Evolutionary conservation across 169 alveolate species (phyloP).

Genomic region (Amoebophrya sp.): DNA sequence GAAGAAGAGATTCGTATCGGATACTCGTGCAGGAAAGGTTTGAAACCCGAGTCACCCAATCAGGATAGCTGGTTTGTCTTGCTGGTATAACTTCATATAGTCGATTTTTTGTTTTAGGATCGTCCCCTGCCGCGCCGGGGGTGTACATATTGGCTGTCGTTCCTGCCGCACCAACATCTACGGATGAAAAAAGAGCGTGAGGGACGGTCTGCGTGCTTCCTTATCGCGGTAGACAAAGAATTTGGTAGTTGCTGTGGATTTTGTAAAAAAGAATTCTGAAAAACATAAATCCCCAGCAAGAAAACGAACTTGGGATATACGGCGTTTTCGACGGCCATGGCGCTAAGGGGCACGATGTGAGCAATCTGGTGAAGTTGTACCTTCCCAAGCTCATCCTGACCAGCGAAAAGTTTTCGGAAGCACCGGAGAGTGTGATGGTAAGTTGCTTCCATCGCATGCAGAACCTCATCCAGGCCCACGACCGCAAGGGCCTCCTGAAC

Average conservation of each 20-base stretch:
- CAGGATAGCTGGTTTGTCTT: conserved; percentile 61
- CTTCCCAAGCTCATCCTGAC: conserved; percentile 50
- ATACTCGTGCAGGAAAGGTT: conserved; percentile 65
- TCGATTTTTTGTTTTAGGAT: too few relatives aligned
- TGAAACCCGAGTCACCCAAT: conserved; percentile 66
- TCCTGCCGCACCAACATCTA: too few relatives aligned
- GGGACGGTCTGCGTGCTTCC: too few relatives aligned
- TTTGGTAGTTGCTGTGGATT: too few relatives aligned
- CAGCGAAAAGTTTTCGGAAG: background rate
- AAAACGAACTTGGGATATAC: conserved; percentile 40
- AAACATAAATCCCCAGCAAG: conserved; percentile 28
- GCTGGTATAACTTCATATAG: background rate
- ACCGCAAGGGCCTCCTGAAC: conserved; percentile 37
- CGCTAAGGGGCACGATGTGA: conserved; percentile 33
- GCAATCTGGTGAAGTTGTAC: conserved; percentile 57
- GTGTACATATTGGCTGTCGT: too few relatives aligned
- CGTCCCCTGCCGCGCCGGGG: too few relatives aligned
- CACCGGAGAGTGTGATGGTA: background rate
- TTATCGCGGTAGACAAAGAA: too few relatives aligned
- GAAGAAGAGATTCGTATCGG: conserved; percentile 57
- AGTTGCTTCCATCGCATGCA: background rate
- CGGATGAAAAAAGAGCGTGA: too few relatives aligned
- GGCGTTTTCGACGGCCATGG: conserved; percentile 80
- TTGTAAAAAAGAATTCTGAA: too few relatives aligned
- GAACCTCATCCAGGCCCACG: background rate